Base-by-base conservation (phyloP, 352 stramenopile species). In the Elongisporangium senticosum region DNA sequence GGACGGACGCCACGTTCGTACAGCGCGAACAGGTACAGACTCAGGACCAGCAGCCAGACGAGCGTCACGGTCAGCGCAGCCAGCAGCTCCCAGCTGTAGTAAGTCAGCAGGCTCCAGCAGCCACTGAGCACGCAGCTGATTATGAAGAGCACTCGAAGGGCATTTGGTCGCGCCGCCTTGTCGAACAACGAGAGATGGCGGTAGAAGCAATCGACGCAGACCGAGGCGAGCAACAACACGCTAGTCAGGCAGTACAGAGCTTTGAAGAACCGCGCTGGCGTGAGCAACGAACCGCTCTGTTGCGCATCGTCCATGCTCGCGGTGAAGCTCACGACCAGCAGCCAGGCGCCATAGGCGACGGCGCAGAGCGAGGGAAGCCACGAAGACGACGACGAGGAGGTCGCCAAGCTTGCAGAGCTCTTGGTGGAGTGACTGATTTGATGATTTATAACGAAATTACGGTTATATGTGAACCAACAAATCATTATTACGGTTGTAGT, bases 1-100 rank as follows among this genome's bases (percentile, higher is more conserved):
- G 74, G 72, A 23, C 72, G 74, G 15, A 73, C 58, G 23, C 67
- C 63, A 43, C 67, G 68, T 55, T 88, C 66, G 37, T 86, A 68
- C 59, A 69, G 86, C 39, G 74, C 68, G 47, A 85, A 87, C 28
- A 87, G 57, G 63, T 90, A 90, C 55, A 90, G 72, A n/a, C 65
- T 68, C 53, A 87, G 61, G 7, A 87, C 58, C 53, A 74, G 71
- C 49, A 88, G 47, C 77, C 77, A 90, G 28, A 86, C 69, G 56
- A 88, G 56, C 33, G 72, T 77, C 15, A 87, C 75, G 53, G 77
- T 59, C 20, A 87, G 33, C 24, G 63, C 75, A 52, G 76, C 68
- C 49, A 69, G 61, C 26, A 69, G 53, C 49, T 86, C 64, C 33
- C 74, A 59, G 15, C 62, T 74, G 37, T 55, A 61, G 49, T 70